Evolutionary conservation across 2,329 filamentous ascomycete genomes (phyloP).

Genomic region (Colletotrichum liaoningense): DNA sequence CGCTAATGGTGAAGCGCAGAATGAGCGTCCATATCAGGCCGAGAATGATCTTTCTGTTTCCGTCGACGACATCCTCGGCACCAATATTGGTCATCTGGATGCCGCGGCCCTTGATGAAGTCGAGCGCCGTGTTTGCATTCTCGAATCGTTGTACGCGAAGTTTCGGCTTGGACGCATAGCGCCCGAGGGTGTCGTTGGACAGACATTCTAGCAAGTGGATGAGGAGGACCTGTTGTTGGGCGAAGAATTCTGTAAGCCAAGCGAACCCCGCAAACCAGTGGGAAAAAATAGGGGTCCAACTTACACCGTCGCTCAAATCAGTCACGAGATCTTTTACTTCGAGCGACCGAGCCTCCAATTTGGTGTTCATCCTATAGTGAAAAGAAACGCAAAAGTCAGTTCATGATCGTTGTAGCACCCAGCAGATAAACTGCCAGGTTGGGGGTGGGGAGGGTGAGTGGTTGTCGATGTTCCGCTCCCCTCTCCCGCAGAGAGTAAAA

Average conservation of each 20-base stretch:
- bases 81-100: constrained; percentile 99
- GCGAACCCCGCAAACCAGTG: constrained; percentile 11
- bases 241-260: constrained; percentile 36
- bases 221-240: constrained; percentile 77
- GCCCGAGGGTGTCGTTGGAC: constrained; percentile 91
- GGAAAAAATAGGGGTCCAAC: constrained; percentile 49
- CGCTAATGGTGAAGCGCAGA: constrained; percentile 96
- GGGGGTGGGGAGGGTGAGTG: background rate
- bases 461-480: background rate
- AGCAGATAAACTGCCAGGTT: background rate
- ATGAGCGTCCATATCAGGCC: constrained; percentile 99
- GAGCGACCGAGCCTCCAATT: constrained; percentile 82
- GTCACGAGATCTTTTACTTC: constrained; percentile 87
- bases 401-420: background rate
- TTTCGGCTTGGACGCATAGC: constrained; percentile 96
- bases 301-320: constrained; percentile 93
- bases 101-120: constrained; percentile 89
- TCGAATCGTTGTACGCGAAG: constrained; percentile 97
- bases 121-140: constrained; percentile 94
- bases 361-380: constrained; percentile 86
- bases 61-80: constrained; percentile 97
- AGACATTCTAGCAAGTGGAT: constrained; percentile 98
- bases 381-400: constrained; percentile 31
- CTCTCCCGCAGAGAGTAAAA: constrained; percentile 39
- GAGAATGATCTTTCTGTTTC: constrained; percentile 96